Percentiles rank a stretch among this genome's conserved stretches.
phyloP scores from a whole-genome alignment of 2,329 filamentous ascomycete species.

The Akanthomyces uredinophilus region DNA sequence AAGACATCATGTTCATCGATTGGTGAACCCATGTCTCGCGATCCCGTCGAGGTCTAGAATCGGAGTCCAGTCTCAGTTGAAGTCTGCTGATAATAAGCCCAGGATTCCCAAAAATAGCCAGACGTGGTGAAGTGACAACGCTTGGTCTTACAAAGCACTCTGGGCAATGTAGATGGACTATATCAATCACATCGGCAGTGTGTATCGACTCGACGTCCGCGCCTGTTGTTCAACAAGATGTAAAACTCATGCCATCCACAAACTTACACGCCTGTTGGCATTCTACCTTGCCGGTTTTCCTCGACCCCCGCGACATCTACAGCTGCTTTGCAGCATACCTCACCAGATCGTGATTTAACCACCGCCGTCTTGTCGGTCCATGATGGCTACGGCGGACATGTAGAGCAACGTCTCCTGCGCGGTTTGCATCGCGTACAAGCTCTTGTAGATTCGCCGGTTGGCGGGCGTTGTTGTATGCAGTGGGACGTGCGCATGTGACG shows the following conservation, averaged over 20 bases:
- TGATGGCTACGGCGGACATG: too few relatives aligned
- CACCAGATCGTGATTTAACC: neutral
- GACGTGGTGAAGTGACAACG: too few relatives aligned
- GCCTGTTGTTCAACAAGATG: too few relatives aligned
- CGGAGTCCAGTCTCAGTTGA: constrained; percentile 2
- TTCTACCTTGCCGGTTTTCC: too few relatives aligned
- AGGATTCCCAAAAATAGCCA: neutral
- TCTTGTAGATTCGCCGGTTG: neutral
- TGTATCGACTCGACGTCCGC: too few relatives aligned
- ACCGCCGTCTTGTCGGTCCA: neutral
- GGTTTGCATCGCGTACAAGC: neutral
- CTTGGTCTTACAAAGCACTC: too few relatives aligned
- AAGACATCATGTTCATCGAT: neutral
- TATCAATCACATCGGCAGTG: neutral
- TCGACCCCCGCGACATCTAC: too few relatives aligned
- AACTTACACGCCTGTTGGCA: too few relatives aligned
- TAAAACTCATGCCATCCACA: too few relatives aligned
- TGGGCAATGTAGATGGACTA: too few relatives aligned
- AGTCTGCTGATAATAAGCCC: neutral
- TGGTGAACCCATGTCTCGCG: neutral
- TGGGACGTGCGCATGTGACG: too few relatives aligned
- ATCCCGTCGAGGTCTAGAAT: constrained; percentile 3
- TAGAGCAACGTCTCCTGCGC: neutral
- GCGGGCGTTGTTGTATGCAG: too few relatives aligned
- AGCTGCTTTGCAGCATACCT: neutral